phyloP scores from a whole-genome alignment of 257 asterid genomes.

The Coffea canephora region DNA sequence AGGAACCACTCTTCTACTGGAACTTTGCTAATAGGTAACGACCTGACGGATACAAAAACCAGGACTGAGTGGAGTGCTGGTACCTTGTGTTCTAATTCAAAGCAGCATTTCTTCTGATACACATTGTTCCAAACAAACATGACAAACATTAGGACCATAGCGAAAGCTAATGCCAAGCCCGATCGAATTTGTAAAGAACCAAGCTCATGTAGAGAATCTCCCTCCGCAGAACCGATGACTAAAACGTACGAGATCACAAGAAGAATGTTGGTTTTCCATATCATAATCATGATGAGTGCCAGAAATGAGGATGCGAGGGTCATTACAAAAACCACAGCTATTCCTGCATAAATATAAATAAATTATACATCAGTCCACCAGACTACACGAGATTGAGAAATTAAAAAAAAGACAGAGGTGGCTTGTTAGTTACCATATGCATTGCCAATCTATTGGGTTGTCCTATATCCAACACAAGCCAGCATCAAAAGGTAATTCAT shows the following conservation, averaged over 20 bases:
- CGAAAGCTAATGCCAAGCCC: slow-evolving; percentile 49
- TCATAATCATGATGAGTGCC: slow-evolving; percentile 51
- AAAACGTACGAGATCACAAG: slow-evolving; percentile 29
- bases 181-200: slow-evolving; percentile 48
- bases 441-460: slow-evolving; percentile 42
- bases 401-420: neutral
- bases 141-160: slow-evolving; percentile 36
- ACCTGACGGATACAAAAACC: slow-evolving; percentile 55
- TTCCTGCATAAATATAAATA: slow-evolving; percentile 29
- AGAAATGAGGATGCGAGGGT: slow-evolving; percentile 44
- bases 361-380: neutral
- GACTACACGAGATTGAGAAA: neutral
- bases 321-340: slow-evolving; percentile 64
- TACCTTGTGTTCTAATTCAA: slow-evolving; percentile 47
- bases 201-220: slow-evolving; percentile 49
- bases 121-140: slow-evolving; percentile 56
- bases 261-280: slow-evolving; percentile 56
- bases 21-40: slow-evolving; percentile 48
- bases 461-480: slow-evolving; percentile 47
- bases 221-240: slow-evolving; percentile 38
- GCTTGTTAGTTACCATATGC: slow-evolving; percentile 47
- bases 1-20: slow-evolving; percentile 49
- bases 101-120: slow-evolving; percentile 42
- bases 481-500: slow-evolving; percentile 52
- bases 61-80: slow-evolving; percentile 51